Percentiles rank a stretch among this genome's conserved stretches.
Evolutionary conservation across 805 yeast genomes (phyloP).

Genomic region (Zygotorulaspora chibaensis): DNA sequence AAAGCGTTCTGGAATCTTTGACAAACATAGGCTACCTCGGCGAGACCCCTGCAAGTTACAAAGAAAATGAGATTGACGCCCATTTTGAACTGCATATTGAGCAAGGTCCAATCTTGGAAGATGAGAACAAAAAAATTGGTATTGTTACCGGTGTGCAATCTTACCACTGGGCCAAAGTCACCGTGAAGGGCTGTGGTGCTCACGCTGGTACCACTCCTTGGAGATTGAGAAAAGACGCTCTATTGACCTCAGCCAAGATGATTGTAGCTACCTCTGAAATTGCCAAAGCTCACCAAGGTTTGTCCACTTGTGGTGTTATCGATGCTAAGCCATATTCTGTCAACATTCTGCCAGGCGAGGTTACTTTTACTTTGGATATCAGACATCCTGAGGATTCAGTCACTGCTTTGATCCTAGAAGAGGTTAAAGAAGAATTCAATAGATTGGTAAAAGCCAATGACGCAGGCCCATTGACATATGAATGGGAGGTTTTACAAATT

Average conservation of each 20-base stretch:
- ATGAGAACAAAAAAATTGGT: conserved; percentile 53
- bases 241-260: conserved; percentile 55
- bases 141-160: conserved; percentile 66
- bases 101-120: conserved; percentile 70
- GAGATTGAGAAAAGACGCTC: conserved; percentile 55
- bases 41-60: conserved; percentile 42
- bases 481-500: conserved; percentile 42
- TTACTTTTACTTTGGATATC: conserved; percentile 55
- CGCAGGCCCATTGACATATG: conserved; percentile 36
- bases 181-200: conserved; percentile 58
- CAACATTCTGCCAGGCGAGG: conserved; percentile 63
- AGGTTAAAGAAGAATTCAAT: conserved; percentile 38
- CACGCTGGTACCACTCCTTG: conserved; percentile 76
- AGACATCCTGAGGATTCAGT: conserved; percentile 50
- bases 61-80: conserved; percentile 53
- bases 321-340: conserved; percentile 56
- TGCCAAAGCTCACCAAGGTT: conserved; percentile 49
- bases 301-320: conserved; percentile 57
- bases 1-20: conserved; percentile 51
- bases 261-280: conserved; percentile 52
- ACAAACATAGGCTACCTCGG: conserved; percentile 63
- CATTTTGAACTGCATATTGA: conserved; percentile 75
- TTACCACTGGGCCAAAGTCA: conserved; percentile 55
- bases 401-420: conserved; percentile 37
- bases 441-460: conserved; percentile 35